Conservation (phyloP, 768 basidiomycete species). For the Rubroboletus satanas region DNA sequence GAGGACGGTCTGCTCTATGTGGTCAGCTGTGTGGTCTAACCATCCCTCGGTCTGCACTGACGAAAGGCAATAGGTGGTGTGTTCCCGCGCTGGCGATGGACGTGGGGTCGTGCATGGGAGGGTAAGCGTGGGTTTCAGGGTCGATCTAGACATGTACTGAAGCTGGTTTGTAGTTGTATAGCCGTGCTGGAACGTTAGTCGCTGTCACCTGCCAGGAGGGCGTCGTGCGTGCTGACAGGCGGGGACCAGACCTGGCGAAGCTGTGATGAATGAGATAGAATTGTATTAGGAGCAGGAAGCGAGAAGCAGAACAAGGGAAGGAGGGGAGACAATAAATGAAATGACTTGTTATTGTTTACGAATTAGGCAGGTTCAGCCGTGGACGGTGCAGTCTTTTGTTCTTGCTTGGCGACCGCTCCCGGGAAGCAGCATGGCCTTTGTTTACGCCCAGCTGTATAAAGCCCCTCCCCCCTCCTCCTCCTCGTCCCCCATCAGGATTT, state of each 20-base stretch:
- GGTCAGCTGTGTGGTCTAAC: slow-evolving; percentile 37
- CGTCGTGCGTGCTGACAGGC: slow-evolving; percentile 58
- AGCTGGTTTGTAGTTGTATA: slow-evolving; percentile 52
- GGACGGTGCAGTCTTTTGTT: slow-evolving; percentile 28
- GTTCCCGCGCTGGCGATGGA: slow-evolving; percentile 61
- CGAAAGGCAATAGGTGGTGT: slow-evolving; percentile 46
- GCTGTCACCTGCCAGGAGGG: slow-evolving; percentile 83
- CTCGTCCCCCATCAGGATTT: slow-evolving; percentile 28
- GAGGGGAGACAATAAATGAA: slow-evolving; percentile 19
- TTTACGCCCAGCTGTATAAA: slow-evolving; percentile 27
- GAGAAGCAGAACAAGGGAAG: slow-evolving; percentile 17
- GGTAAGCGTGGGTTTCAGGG: slow-evolving; percentile 39
- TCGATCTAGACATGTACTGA: slow-evolving; percentile 7
- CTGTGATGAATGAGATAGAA: slow-evolving; percentile 15
- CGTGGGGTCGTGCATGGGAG: slow-evolving; percentile 68
- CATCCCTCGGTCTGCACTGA: not conserved
- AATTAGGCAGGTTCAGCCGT: slow-evolving; percentile 20
- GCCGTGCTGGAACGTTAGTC: slow-evolving; percentile 58
- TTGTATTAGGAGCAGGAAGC: slow-evolving; percentile 11
- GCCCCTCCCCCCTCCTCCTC: not conserved
- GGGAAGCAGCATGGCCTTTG: slow-evolving; percentile 8
- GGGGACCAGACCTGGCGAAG: slow-evolving; percentile 36
- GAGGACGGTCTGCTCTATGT: slow-evolving; percentile 80
- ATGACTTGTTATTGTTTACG: slow-evolving; percentile 28
- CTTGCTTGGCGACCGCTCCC: slow-evolving; percentile 30